Evolutionary conservation across 805 yeast species (phyloP), one percentile per base, ranked within the genome.

Genomic region (Lipomyces sp.): DNA sequence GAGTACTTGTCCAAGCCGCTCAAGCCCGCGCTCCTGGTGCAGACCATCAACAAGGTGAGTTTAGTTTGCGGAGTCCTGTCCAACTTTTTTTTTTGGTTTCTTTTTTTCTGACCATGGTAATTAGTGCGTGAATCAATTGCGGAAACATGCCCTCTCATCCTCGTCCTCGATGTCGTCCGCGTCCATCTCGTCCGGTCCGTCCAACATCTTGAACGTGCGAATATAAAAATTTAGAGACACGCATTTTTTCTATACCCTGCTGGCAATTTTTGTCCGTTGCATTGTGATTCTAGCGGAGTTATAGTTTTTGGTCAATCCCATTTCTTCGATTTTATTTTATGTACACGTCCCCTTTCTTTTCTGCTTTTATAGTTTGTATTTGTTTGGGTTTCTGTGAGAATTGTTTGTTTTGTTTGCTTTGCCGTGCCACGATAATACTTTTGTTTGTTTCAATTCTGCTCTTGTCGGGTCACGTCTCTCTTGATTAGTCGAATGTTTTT

Each of bases 1-100:
- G 96, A 88, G 65, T 87, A 88, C 64, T 78, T 87, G 42, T 84
- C 93, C 10, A 87, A 87, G 66, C 96, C 96, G 1, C 74, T 87
- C 68, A 88, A 87, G 64, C 95, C 95, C 1, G 81, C 84, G 56
- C 71, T 87, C 52, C 72, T 87, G 64, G 80, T 86, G 64, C 95
- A 87, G 68, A 87, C 95, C 4, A 86, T 87, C 52, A 82, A 83
- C 57, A 86, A 86, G 55, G 57, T 52, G 24, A 4, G 49, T 34
- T n/a, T n/a, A n/a, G n/a, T n/a, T n/a, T 31, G 5, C 7, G 1
- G 5, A 7, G n/a, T 23, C 6, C 33, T 4, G n/a, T 3, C 3
- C 14, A 6, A 7, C 39, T 13, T 18, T 26, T 14, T n/a, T 10
- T 16, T 2, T 11, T 16, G 14, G 4, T 8, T 7, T n/a, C n/a